phyloP scores from a whole-genome alignment of 805 yeast species.

The Candida quercuum region DNA sequence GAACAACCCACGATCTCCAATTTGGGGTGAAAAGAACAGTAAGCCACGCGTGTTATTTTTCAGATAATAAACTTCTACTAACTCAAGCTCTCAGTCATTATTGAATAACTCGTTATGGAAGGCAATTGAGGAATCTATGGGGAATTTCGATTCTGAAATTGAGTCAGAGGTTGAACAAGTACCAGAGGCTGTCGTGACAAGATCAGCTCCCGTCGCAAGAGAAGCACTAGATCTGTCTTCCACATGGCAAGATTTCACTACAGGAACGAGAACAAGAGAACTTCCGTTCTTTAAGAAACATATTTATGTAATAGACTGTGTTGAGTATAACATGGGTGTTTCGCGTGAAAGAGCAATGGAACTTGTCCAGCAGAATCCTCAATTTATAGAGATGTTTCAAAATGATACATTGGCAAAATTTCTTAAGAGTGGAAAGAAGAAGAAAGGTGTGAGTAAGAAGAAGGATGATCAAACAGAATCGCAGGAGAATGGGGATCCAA shows the following conservation, averaged over 20 bases:
- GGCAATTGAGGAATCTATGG: too few relatives aligned
- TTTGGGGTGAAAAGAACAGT: background rate
- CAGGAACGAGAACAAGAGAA: slow-evolving; percentile 11
- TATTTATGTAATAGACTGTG: slow-evolving; percentile 22
- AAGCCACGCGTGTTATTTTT: background rate
- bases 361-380: slow-evolving; percentile 17
- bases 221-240: background rate
- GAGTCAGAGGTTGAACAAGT: too few relatives aligned
- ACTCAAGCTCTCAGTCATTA: too few relatives aligned
- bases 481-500: background rate
- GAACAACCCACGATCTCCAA: background rate
- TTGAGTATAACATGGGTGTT: slow-evolving; percentile 14
- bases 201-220: background rate
- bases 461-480: background rate
- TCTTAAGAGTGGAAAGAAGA: slow-evolving; percentile 4
- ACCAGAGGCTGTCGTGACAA: too few relatives aligned
- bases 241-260: background rate
- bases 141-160: too few relatives aligned
- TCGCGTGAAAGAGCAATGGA: slow-evolving; percentile 16
- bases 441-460: background rate
- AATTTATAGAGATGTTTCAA: slow-evolving; percentile 24
- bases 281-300: slow-evolving; percentile 21
- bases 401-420: slow-evolving; percentile 17
- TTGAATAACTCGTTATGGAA: too few relatives aligned
- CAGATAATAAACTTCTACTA: too few relatives aligned